Conservation (phyloP, 352 stramenopile species). For the Pythium guiyangense region DNA sequence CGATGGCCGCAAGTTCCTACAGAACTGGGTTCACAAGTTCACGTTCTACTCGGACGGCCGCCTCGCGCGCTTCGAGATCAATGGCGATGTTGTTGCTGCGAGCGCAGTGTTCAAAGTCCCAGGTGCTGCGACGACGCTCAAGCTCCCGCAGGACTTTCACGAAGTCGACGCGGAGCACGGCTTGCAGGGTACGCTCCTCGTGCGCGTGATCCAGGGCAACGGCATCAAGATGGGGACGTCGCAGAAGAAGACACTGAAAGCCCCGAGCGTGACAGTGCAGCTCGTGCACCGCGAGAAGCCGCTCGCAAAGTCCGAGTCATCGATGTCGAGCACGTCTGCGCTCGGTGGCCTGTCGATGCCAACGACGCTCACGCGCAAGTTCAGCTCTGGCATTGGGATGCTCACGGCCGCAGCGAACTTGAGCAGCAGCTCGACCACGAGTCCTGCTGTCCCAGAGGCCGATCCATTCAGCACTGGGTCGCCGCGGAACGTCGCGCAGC, state of each 20-base stretch:
- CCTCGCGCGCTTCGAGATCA: slow-evolving; percentile 86
- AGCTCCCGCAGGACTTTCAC: slow-evolving; percentile 86
- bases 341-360: slow-evolving; percentile 67
- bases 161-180: slow-evolving; percentile 82
- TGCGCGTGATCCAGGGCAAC: slow-evolving; percentile 80
- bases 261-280: slow-evolving; percentile 48
- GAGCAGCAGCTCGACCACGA: slow-evolving; percentile 18
- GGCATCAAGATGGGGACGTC: slow-evolving; percentile 67
- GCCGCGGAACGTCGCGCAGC: slow-evolving; percentile 47
- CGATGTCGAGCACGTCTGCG: slow-evolving; percentile 22
- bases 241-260: slow-evolving; percentile 65
- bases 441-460: slow-evolving; percentile 18
- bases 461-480: slow-evolving; percentile 55
- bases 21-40: slow-evolving; percentile 91
- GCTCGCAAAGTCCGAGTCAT: slow-evolving; percentile 27
- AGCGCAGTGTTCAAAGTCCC: slow-evolving; percentile 86
- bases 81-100: slow-evolving; percentile 80
- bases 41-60: slow-evolving; percentile 82
- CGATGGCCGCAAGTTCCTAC: slow-evolving; percentile 79
- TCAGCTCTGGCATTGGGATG: slow-evolving; percentile 54
- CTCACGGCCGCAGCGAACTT: slow-evolving; percentile 39
- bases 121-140: slow-evolving; percentile 77
- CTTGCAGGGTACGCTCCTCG: slow-evolving; percentile 56
- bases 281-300: slow-evolving; percentile 63
- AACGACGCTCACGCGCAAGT: slow-evolving; percentile 61